Conservation (phyloP, 192 early-diverging fungal genomes). For the Rhizophagus sp. region DNA sequence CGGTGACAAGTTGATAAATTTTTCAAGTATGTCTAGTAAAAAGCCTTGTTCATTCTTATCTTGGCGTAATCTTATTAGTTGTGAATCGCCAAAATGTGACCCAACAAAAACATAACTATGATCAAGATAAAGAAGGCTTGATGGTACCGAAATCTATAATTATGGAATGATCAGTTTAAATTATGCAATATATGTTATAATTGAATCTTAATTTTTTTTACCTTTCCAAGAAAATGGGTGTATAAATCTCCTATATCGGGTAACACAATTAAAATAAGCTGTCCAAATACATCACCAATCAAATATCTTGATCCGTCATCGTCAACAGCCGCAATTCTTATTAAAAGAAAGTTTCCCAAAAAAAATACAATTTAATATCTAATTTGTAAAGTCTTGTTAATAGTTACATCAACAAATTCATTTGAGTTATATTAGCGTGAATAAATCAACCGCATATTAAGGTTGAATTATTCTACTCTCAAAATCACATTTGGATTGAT, state of each 20-base stretch:
- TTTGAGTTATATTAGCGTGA: neutral
- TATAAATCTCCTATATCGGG: constrained; percentile 37
- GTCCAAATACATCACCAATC: constrained; percentile 68
- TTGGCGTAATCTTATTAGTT: constrained; percentile 63
- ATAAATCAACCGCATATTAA: neutral
- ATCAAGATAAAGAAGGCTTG: constrained; percentile 68
- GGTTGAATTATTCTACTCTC: neutral
- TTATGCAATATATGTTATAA: too few species aligned
- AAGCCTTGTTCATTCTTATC: constrained; percentile 47
- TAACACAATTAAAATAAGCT: constrained; percentile 57
- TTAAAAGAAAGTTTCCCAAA: neutral
- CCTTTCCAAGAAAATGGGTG: constrained; percentile 55
- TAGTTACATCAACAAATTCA: neutral
- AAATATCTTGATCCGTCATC: constrained; percentile 57
- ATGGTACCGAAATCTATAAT: constrained; percentile 51
- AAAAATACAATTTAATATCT: neutral
- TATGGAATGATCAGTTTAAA: constrained; percentile 15
- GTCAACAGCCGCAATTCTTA: constrained; percentile 48
- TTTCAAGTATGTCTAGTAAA: constrained; percentile 61
- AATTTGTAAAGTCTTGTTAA: neutral
- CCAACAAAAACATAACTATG: constrained; percentile 78
- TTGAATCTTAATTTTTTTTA: constrained; percentile 29
- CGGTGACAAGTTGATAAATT: constrained; percentile 77
- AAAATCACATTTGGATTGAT: neutral
- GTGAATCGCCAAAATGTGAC: constrained; percentile 83